Evolutionary conservation across 2,329 filamentous ascomycete species (phyloP).

Genomic region (Verruconis gallopava): DNA sequence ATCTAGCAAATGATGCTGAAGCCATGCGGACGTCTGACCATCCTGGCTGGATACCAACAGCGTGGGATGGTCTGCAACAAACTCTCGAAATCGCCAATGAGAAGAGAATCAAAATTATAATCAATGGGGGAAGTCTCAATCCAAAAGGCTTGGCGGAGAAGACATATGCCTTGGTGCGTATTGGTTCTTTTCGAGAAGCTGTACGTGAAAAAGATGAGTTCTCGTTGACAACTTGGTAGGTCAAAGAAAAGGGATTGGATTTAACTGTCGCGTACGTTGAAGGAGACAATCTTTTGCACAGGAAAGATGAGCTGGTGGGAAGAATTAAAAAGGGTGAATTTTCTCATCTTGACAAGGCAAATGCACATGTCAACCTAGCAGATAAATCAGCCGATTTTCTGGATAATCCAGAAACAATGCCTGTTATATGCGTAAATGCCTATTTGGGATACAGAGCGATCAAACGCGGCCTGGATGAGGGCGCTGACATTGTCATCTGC

Average conservation of each 20-base stretch:
- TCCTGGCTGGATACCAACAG: slow-evolving; percentile 2
- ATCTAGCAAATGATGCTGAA: slow-evolving; percentile 5
- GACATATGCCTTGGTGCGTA: slow-evolving; percentile 16
- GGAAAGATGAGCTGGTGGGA: slow-evolving; percentile 14
- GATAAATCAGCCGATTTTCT: slow-evolving; percentile 27
- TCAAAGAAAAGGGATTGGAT: slow-evolving; percentile 8
- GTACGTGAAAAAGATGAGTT: too few species aligned
- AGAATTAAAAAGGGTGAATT: slow-evolving; percentile 9
- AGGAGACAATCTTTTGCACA: slow-evolving; percentile 5
- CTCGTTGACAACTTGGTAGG: too few species aligned
- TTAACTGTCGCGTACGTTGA: slow-evolving; percentile 7
- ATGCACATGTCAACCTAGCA: slow-evolving; percentile 11
- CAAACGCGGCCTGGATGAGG: slow-evolving; percentile 18
- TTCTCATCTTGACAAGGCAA: slow-evolving; percentile 13
- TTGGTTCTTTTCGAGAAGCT: too few species aligned
- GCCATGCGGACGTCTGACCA: background rate
- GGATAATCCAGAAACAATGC: background rate
- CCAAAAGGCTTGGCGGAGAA: slow-evolving; percentile 18
- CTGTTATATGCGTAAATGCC: background rate
- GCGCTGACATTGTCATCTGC: slow-evolving; percentile 21
- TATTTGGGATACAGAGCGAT: slow-evolving; percentile 25
- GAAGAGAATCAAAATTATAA: slow-evolving; percentile 21
- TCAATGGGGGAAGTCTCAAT: slow-evolving; percentile 23
- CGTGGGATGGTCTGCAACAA: slow-evolving; percentile 4
- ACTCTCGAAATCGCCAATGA: background rate